Base-by-base conservation (phyloP, 2,329 filamentous ascomycete species). In the Colletotrichum sp. region DNA sequence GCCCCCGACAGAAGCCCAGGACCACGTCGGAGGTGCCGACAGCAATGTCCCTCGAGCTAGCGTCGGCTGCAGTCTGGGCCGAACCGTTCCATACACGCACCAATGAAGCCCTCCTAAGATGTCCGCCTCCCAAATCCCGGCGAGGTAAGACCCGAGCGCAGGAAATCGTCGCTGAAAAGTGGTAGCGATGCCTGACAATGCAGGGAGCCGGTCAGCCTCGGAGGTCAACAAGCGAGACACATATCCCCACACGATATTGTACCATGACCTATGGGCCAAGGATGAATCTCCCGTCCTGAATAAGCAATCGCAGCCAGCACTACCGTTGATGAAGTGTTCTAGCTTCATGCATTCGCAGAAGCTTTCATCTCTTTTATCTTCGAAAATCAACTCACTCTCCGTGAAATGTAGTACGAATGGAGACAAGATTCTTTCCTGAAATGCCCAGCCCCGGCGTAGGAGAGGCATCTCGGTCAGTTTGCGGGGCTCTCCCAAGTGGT, bases 301-400 rank as follows among this genome's bases (percentile, higher is more conserved):
- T 1, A 36, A 16, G 1, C 15, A 5, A 8, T 16, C 15, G 34
- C 15, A 2, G 34, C 1, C 1, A 8, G 1, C 0, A 8, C 3
- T 16, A 8, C 34, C 34, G 0, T 2, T 0, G 15, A 16, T 39
- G 34, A 0, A 5, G 15, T 39, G 34, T 0, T 16, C 0, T 4
- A 16, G 15, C 34, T 16, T 4, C 15, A 3, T 39, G 0, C 36
- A 39, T 39, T 18, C 36, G 0, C 36, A 39, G 36, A 0, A 39
- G 1, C 8, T 18, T 0, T 2, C 1, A 16, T 2, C 34, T 39
- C 4, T 39, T 16, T 16, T 1, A 0, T 16, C 8, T 16, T 39
- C 34, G 7, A 39, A 39, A 8, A 0, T 16, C 34, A 39, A 3
- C 36, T 39, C 36, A 18, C 8, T 18, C 3, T 44, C 3, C 18